A percentile compares a stretch with the other conserved stretches of the same genome.
Evolutionary conservation across 148 eudicot species (phyloP).

Genomic region (Selenicereus undatus): DNA sequence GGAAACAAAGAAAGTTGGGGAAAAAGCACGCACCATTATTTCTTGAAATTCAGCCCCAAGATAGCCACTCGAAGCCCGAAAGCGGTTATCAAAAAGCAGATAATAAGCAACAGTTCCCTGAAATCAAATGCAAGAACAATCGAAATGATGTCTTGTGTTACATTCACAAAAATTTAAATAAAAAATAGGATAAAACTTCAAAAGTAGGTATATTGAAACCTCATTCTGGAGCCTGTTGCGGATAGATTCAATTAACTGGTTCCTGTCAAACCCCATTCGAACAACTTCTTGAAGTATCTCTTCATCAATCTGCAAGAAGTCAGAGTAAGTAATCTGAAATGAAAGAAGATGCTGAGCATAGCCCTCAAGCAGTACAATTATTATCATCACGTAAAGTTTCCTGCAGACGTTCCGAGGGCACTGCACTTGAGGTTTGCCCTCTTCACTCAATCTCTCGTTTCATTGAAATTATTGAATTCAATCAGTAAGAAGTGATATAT

Average conservation of each 20-base stretch:
- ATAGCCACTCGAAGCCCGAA: conserved; percentile 75
- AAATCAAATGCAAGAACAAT: conserved; percentile 7
- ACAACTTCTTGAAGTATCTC: conserved; percentile 74
- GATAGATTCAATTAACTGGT: conserved; percentile 66
- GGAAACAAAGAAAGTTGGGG: not conserved
- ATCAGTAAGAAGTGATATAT: not conserved
- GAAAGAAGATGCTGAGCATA: not conserved
- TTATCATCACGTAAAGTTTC: not conserved
- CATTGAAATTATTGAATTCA: not conserved
- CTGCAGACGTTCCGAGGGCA: not conserved
- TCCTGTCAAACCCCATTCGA: conserved; percentile 71
- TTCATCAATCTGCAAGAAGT: conserved; percentile 59
- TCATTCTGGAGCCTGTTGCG: conserved; percentile 81
- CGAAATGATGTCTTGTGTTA: too few species aligned
- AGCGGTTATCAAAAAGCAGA: conserved; percentile 86
- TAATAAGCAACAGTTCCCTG: conserved; percentile 97
- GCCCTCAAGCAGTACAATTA: not conserved
- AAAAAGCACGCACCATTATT: conserved; percentile 49
- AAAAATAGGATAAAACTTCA: not conserved
- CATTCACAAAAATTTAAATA: not conserved
- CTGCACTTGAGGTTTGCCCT: not conserved
- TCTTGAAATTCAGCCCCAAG: conserved; percentile 96
- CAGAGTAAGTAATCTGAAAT: not conserved
- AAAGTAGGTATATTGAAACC: conserved; percentile 33
- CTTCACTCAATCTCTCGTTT: not conserved